A percentile compares a stretch with the other conserved stretches of the same genome.
These are phyloP conservation scores for Botrytis cinerea DNA, from an alignment of 2,329 filamentous ascomycete genomes.

Conservation along the genomic window DNA sequence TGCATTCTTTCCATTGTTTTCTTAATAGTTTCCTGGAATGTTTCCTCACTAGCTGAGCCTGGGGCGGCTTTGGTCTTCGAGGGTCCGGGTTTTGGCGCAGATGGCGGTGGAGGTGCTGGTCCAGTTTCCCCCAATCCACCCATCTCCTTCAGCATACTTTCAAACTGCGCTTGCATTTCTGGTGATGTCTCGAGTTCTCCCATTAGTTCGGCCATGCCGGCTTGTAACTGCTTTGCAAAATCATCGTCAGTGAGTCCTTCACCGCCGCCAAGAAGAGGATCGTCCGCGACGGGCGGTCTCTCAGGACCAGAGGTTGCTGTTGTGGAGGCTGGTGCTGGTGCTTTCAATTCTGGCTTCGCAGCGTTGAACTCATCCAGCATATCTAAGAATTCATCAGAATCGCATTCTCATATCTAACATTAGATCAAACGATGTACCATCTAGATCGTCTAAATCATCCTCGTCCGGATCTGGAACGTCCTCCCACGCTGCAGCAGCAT, in stretches of 20 bases:
- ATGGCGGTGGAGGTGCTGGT: constrained; percentile 29
- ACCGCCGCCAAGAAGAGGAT: constrained; percentile 9
- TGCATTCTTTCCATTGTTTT: constrained; percentile 97
- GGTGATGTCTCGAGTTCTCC: constrained; percentile 66
- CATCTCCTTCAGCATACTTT: constrained; percentile 74
- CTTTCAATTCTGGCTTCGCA: constrained; percentile 56
- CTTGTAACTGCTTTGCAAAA: constrained; percentile 83
- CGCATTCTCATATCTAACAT: background rate
- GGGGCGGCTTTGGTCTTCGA: constrained; percentile 25
- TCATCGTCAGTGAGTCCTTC: constrained; percentile 67
- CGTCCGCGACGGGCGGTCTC: constrained; percentile 35
- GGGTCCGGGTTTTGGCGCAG: constrained; percentile 25
- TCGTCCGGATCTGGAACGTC: constrained; percentile 87
- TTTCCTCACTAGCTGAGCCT: constrained; percentile 53
- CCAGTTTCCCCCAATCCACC: constrained; percentile 50
- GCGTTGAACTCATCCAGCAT: constrained; percentile 89
- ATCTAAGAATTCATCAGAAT: constrained; percentile 53
- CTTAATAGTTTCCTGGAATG: constrained; percentile 90
- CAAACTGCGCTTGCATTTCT: constrained; percentile 78
- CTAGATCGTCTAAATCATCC: constrained; percentile 87
- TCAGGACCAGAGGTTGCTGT: constrained; percentile 37
- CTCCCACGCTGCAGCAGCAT: constrained; percentile 40
- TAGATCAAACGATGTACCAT: constrained; percentile 57
- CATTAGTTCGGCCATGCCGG: constrained; percentile 83
- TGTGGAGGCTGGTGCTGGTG: constrained; percentile 30